Evolutionary conservation across 805 yeast species (phyloP), one percentile per base, ranked within the genome.

Genomic region (Nakazawaea holstii): DNA sequence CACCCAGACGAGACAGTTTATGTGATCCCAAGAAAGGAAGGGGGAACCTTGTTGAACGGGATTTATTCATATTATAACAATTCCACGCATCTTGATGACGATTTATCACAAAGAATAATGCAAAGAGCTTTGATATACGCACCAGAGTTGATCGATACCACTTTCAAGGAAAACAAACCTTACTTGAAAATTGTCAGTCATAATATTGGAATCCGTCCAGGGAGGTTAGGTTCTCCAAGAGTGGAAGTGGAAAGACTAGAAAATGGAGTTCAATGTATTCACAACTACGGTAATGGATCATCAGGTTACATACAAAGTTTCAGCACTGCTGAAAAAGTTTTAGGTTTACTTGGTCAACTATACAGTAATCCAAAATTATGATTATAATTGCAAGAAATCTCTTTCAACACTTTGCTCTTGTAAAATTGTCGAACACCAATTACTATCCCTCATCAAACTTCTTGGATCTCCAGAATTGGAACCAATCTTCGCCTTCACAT

Each of bases 281-380:
- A 83, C 56, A 82, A 80, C 30, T 84, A 84, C 58, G 90, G 91
- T 5, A 77, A 82, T 36, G 89, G 84, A 8, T 87, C 87, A 2
- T 69, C 76, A 67, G 90, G 90, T 1, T 84, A 71, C 55, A 87
- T 84, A 54, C 64, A 80, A 39, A 77, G 84, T 8, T 77, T 78
- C 54, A 88, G 88, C n/a, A 70, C 75, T 31, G 87, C 78, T 3
- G 46, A 55, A 17, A 68, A 67, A 46, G 79, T 76, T 0, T 51
- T 57, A 4, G 38, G 35, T 2, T 15, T 48, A 10, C n/a, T 45
- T 14, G 28, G 27, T 15, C 17, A 36, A 20, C 6, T 17, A 6
- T 17, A 30, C 26, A 35, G 27, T 6, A 28, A 35, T 28, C 15
- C 41, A 8, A 43, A 48, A 33, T 39, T 47, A 42, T 42, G 42